Base-by-base conservation (phyloP, 2,329 filamentous ascomycete species). In the Penicillium sclerotiorum region DNA sequence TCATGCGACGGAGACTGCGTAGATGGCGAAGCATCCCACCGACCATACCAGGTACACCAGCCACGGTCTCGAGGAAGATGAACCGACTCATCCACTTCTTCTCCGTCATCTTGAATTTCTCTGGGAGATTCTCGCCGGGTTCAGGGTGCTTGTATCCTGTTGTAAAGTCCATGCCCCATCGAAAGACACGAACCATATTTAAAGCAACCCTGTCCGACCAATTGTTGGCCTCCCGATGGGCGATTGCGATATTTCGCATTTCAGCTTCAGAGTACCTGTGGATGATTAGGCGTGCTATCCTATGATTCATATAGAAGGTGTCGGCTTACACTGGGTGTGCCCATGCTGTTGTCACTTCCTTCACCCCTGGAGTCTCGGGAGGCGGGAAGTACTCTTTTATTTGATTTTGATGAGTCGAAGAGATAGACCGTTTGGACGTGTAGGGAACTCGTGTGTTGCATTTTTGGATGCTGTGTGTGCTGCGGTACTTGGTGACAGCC, bases 21-120 rank as follows among this genome's bases (percentile, higher is more conserved):
- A 97, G 79, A 73, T 99, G 94, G 27, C 94, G 81, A 13, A 97
- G 78, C 89, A 96, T 96, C 18, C 91, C 94, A 0, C 88, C 94
- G 0, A 97, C 93, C 90, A 97, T 97, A 7, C 94, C 94, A 0
- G 94, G 94, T 0, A 97, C 94, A 27, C 91, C 94, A 11, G 94
- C 94, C 32, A 99, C 90, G 41, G 87, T 92, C 71, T 99, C 94
- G 27, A 99, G 81, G 71, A 99, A 99, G 60, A 99, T 82, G 66
- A 96, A 93, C 6, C 93, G 83, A 41, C 89, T 83, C 61, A 96
- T 79, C 87, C 94, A 99, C 74, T 97, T 94, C 5, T 86, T 78
- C 68, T 95, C 92, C 0, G 84, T 94, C 78, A 89, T 89, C 27
- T 70, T 69, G 63, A 82, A 95, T 63, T 68, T 86, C 74, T 77